These are phyloP conservation scores for Salix viminalis DNA, from an alignment of 345 rosid species.

Conservation along the genomic window DNA sequence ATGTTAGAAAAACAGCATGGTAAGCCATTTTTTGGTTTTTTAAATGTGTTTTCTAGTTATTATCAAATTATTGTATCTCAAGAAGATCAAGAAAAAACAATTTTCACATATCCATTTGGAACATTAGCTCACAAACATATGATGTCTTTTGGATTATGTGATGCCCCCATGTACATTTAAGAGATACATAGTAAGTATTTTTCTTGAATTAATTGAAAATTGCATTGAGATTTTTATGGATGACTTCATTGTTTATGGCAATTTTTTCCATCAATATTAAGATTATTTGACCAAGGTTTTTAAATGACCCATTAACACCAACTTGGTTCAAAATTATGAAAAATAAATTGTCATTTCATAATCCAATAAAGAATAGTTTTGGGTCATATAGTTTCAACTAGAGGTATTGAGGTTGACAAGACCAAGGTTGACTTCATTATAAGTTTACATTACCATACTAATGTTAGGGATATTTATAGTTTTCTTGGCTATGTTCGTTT, in stretches of 20 bases:
- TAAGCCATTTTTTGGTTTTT: too few relatives aligned
- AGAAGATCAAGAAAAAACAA: too few relatives aligned
- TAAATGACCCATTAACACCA: neutral
- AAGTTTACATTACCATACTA: neutral
- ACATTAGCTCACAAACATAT: neutral
- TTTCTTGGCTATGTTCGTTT: neutral
- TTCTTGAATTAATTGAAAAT: neutral
- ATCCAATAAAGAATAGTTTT: neutral
- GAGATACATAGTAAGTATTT: neutral
- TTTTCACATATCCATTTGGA: neutral
- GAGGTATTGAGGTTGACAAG: neutral
- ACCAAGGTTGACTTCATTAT: neutral
- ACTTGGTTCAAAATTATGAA: too few relatives aligned
- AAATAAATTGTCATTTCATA: too few relatives aligned
- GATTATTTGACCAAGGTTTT: neutral
- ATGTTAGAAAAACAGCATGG: too few relatives aligned
- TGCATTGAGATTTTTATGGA: neutral
- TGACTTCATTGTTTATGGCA: neutral
- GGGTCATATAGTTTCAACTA: neutral
- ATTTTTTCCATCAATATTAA: too few relatives aligned
- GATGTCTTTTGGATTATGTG: too few relatives aligned
- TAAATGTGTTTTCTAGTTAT: too few relatives aligned
- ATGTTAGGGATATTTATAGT: neutral
- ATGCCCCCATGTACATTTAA: too few relatives aligned
- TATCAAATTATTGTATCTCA: too few relatives aligned